These are phyloP conservation scores for Suillus fuscotomentosus DNA, from an alignment of 768 basidiomycete genomes.

Conservation along the genomic window DNA sequence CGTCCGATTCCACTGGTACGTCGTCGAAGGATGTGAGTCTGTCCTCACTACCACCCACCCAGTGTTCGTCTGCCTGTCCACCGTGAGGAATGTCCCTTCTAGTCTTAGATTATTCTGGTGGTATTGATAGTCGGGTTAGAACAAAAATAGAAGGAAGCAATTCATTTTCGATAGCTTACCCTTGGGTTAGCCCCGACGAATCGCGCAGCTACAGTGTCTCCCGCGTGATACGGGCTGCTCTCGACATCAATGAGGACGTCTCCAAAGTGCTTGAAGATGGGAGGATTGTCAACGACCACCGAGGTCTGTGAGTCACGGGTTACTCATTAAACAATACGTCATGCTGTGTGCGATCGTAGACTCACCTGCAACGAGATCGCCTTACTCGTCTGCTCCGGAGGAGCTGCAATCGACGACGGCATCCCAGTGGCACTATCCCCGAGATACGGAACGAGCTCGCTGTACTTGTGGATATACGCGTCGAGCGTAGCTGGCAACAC, in stretches of 20 bases:
- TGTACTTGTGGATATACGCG: slow-evolving; percentile 77
- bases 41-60: slow-evolving; percentile 60
- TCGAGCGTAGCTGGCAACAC: slow-evolving; percentile 56
- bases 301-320: slow-evolving; percentile 38
- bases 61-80: slow-evolving; percentile 51
- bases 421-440: slow-evolving; percentile 43
- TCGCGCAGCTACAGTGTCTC: slow-evolving; percentile 56
- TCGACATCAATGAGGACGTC: slow-evolving; percentile 56
- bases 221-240: slow-evolving; percentile 46
- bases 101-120: slow-evolving; percentile 72
- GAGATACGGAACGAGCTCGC: slow-evolving; percentile 61
- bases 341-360: neutral
- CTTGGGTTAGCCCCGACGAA: slow-evolving; percentile 81
- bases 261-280: slow-evolving; percentile 60
- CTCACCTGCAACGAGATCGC: slow-evolving; percentile 68
- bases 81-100: slow-evolving; percentile 68
- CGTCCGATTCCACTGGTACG: slow-evolving; percentile 61
- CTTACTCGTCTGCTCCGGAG: slow-evolving; percentile 59
- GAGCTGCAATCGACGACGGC: slow-evolving; percentile 62
- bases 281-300: slow-evolving; percentile 61
- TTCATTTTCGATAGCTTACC: slow-evolving; percentile 36
- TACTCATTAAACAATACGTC: neutral
- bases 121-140: neutral
- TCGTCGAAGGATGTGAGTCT: slow-evolving; percentile 79
- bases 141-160: neutral